A percentile compares a stretch with the other conserved stretches of the same genome.
phyloP scores from a whole-genome alignment of 139 green algal genomes.

The Spirogloea muscicola region DNA sequence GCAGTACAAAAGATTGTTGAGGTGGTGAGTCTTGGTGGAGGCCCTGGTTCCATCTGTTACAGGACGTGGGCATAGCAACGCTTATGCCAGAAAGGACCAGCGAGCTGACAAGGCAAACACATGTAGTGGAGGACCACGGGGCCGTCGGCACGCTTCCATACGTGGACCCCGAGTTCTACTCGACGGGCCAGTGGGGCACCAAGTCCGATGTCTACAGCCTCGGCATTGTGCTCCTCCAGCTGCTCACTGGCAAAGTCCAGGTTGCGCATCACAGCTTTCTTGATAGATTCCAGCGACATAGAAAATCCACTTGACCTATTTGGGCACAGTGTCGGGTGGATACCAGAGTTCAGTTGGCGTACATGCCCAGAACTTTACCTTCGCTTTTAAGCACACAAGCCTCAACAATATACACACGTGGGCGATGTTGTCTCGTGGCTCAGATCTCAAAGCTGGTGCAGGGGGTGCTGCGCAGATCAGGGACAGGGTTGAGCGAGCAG shows the following conservation, averaged over 20 bases:
- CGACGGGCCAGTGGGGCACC: conserved; percentile 50
- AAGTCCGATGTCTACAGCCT: conserved; percentile 58
- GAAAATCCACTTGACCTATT: too few relatives aligned
- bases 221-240: conserved; percentile 44
- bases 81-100: conserved; percentile 8
- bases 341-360: too few relatives aligned
- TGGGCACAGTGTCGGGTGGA: too few relatives aligned
- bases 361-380: too few relatives aligned
- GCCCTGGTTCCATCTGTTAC: too few relatives aligned
- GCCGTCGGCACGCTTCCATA: conserved; percentile 57
- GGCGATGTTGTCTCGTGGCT: too few relatives aligned
- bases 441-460: conserved; percentile 22
- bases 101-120: conserved; percentile 6
- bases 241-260: conserved; percentile 20
- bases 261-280: not conserved
- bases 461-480: conserved; percentile 34
- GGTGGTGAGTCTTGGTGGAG: too few relatives aligned
- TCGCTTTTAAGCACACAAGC: too few relatives aligned
- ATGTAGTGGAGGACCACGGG: conserved; percentile 14
- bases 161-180: conserved; percentile 64
- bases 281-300: too few relatives aligned
- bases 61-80: conserved; percentile 55
- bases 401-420: too few relatives aligned
- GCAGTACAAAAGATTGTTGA: too few relatives aligned
- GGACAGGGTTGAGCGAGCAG: conserved; percentile 4